A percentile compares a stretch with the other conserved stretches of the same genome.
Conservation (phyloP, 306 rosid species). For the Delonix regia region DNA sequence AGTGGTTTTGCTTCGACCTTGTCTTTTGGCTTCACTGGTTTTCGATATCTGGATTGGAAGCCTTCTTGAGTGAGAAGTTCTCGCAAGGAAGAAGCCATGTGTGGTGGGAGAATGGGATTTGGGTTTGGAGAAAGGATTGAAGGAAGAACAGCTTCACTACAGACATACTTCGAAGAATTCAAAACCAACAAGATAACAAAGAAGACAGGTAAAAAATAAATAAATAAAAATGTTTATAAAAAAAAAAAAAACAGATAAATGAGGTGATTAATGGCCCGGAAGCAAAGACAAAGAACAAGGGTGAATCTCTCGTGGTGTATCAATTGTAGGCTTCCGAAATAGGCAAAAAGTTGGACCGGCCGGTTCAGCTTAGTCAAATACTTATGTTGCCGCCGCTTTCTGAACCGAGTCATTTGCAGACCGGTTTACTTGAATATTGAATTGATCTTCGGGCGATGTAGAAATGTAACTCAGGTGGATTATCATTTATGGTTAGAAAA, state of each 20-base stretch:
- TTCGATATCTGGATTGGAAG: constrained; percentile 34
- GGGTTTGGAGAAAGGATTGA: constrained; percentile 35
- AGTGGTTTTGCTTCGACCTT: constrained; percentile 32
- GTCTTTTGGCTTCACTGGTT: constrained; percentile 22
- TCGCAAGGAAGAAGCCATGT: constrained; percentile 73
- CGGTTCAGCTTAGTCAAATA: constrained; percentile 18
- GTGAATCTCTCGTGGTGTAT: constrained; percentile 34
- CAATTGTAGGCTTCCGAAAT: not conserved
- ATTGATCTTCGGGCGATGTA: not conserved
- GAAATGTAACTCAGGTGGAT: not conserved
- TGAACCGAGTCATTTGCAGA: not conserved
- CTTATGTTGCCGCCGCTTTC: not conserved
- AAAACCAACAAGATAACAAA: constrained; percentile 35
- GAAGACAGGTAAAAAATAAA: constrained; percentile 21
- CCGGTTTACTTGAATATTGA: no score
- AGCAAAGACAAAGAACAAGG: constrained; percentile 35
- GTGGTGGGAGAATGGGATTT: constrained; percentile 13
- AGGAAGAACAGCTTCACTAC: constrained; percentile 29
- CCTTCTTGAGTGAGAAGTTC: constrained; percentile 72
- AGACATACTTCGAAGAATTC: constrained; percentile 40
- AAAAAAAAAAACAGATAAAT: not conserved
- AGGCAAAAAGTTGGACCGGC: constrained; percentile 18
- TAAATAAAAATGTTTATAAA: not conserved
- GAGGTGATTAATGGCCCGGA: not conserved
- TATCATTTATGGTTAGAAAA: not conserved